Evolutionary conservation across 1,139 yeast genomes (phyloP).

Genomic region (Magnusiomyces magnusii): DNA sequence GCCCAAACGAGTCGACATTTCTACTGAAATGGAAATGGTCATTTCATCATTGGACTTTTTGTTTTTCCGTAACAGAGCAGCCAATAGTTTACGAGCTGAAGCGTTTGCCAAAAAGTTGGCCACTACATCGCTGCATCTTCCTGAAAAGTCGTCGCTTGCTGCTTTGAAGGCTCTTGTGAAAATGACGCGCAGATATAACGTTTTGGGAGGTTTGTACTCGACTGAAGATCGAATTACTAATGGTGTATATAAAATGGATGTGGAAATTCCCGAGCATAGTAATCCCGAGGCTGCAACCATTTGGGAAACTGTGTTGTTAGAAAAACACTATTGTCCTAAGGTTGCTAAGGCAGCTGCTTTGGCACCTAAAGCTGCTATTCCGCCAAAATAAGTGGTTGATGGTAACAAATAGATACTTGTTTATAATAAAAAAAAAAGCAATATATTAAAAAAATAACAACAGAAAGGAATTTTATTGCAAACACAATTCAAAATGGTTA

Average conservation of each 20-base stretch:
- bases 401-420: background rate
- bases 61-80: slow-evolving; percentile 70
- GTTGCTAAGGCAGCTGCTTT: slow-evolving; percentile 49
- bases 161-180: slow-evolving; percentile 69
- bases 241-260: slow-evolving; percentile 63
- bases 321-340: slow-evolving; percentile 73
- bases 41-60: slow-evolving; percentile 71
- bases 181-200: slow-evolving; percentile 55
- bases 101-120: slow-evolving; percentile 81
- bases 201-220: slow-evolving; percentile 65
- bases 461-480: background rate
- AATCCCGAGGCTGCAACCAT: slow-evolving; percentile 83
- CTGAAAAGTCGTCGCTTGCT: slow-evolving; percentile 83
- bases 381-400: slow-evolving; percentile 2
- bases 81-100: slow-evolving; percentile 62
- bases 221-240: slow-evolving; percentile 83
- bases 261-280: slow-evolving; percentile 55
- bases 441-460: background rate
- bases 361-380: slow-evolving; percentile 18
- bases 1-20: slow-evolving; percentile 66
- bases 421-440: no score
- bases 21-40: slow-evolving; percentile 82
- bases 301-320: slow-evolving; percentile 78
- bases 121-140: slow-evolving; percentile 59
- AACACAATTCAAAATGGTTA: no score